Conservation (phyloP, 140 eudicot species). For the Senecio squalidus region DNA sequence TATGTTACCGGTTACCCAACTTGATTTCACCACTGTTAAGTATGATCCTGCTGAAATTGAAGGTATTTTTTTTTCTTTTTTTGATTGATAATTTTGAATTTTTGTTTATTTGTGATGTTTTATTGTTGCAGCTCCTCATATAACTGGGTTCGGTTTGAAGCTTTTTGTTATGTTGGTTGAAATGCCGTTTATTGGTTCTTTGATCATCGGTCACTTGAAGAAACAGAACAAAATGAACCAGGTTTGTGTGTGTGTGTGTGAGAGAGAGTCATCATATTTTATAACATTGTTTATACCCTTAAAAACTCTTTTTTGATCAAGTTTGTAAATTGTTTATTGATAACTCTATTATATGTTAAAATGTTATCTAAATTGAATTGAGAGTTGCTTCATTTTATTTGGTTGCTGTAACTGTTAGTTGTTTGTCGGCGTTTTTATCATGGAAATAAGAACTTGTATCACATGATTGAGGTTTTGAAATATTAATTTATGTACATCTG, state of each 20-base stretch:
- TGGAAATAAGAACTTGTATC: neutral
- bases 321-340: too few relatives aligned
- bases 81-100: neutral
- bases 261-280: too few relatives aligned
- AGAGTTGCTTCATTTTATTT: too few relatives aligned
- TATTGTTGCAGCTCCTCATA: constrained; percentile 66
- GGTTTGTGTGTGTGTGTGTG: constrained; percentile 46
- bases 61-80: constrained; percentile 10
- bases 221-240: constrained; percentile 56
- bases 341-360: too few relatives aligned
- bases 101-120: constrained; percentile 4
- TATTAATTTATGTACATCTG: neutral
- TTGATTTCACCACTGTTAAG: constrained; percentile 26
- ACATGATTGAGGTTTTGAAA: neutral
- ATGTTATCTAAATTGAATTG: too few relatives aligned
- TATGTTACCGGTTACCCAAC: constrained; percentile 33
- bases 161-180: constrained; percentile 50
- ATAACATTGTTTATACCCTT: neutral
- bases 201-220: constrained; percentile 52
- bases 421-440: neutral
- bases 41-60: constrained; percentile 26
- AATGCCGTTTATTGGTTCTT: constrained; percentile 52
- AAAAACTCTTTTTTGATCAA: too few relatives aligned
- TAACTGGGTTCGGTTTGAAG: constrained; percentile 55
- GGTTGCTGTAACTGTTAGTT: neutral